Evolutionary conservation across 2,329 filamentous ascomycete species (phyloP), one percentile per base, ranked within the genome.

Genomic region (Davidsoniella eucalypti): DNA sequence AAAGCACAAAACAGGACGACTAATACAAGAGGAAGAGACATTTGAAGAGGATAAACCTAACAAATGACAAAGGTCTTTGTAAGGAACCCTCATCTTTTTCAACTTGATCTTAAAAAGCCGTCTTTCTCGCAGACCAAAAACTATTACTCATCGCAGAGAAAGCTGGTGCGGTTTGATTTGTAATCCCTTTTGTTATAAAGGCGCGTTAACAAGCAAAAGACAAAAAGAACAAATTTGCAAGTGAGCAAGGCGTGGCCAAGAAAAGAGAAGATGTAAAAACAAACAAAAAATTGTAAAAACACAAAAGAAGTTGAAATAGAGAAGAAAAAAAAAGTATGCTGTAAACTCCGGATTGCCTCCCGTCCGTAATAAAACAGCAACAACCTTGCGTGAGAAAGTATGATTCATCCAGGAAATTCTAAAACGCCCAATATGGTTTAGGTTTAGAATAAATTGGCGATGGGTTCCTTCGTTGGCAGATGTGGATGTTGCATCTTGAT

Each of bases 401-500:
- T 49, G 46, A 17, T 33, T n/a, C 46, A 48, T 49, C 46, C 17
- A 47, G 44, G 17, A 39, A 47, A 21, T 16, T 40, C n/a, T 40
- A 17, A 10, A 7, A n/a, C 3, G 4, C 21, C 38, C 8, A 40
- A 8, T 21, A 40, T 40, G 38, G 18, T 36, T 47, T 46, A 17
- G n/a, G 23, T 25, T 25, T 25, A 26, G 17, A 33, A 33, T 37
- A 21, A 38, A 38, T 47, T 37, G 44, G 41, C 47, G 29, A 25
- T 17, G 9, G 18, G 38, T 50, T 44, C 47, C 39, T 50, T 50
- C 16, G 12, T 50, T 39, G 33, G 41, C 47, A 26, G 21, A 18
- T 16, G 25, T 46, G 41, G 38, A 44, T 39, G 48, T 50, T 50
- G 41, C 48, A 23, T 44, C 41, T 44, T 50, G 48, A 39, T 25